Evolutionary conservation across 495 filamentous ascomycete species (phyloP).

Genomic region (Penicillium angulare): DNA sequence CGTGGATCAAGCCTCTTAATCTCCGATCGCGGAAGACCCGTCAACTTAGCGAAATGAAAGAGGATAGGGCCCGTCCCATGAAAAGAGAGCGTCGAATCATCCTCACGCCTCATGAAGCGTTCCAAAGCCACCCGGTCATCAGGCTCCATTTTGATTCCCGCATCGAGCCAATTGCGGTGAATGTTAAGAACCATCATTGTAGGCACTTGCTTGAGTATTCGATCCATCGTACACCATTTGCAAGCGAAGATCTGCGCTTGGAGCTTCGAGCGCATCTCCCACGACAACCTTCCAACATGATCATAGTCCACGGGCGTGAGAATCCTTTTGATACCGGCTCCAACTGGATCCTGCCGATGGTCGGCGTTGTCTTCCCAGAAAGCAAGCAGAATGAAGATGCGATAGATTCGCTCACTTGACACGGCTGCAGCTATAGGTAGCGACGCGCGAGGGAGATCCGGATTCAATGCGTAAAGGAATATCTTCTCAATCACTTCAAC

Average conservation of each 20-base stretch:
- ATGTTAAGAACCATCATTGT: conserved; percentile 33
- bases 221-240: conserved; percentile 38
- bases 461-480: conserved; percentile 49
- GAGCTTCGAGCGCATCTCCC: conserved; percentile 22
- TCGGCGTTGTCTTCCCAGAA: conserved; percentile 34
- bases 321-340: conserved; percentile 21
- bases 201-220: conserved; percentile 31
- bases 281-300: conserved; percentile 4
- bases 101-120: conserved; percentile 21
- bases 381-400: conserved; percentile 37
- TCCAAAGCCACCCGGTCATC: conserved; percentile 19
- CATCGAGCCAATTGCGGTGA: conserved; percentile 32
- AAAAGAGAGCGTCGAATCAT: conserved; percentile 11
- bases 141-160: conserved; percentile 23
- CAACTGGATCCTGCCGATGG: neutral
- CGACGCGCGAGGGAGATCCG: conserved; percentile 47
- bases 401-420: conserved; percentile 42
- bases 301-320: conserved; percentile 36
- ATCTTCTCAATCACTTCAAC: conserved; percentile 54
- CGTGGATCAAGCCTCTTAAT: neutral
- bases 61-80: conserved; percentile 10
- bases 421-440: conserved; percentile 34
- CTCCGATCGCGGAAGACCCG: neutral
- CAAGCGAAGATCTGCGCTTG: conserved; percentile 34
- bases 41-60: neutral